Base-by-base conservation (phyloP, 768 basidiomycete species). In the Mycena belliarum region DNA sequence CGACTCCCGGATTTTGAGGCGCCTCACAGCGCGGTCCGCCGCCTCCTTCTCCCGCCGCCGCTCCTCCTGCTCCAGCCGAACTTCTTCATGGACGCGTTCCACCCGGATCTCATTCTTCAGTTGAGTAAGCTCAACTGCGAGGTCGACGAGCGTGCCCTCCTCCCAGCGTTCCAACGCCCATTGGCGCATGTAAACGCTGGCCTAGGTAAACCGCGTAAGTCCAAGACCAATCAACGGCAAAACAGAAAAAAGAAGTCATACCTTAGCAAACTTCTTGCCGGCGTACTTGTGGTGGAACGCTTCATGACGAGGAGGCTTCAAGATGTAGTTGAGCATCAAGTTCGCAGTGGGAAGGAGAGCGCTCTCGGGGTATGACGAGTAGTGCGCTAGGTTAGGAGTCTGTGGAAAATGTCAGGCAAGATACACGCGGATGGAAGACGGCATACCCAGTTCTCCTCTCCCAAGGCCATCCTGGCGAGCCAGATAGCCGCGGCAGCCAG, bases 241-340 rank as follows among this genome's bases (percentile, higher is more conserved):
- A n/a, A 28, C 24, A n/a, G 16, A 43, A 4, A 46, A 47, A 24
- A 45, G 38, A 15, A 2, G 55, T 15, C 61, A 6, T 40, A 94
- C 93, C 83, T 95, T 96, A 76, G 88, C 79, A 74, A 84, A 93
- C 48, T 88, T 92, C 73, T 93, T 95, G 16, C 89, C 85, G 0
- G 93, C 88, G 66, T 96, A 99, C 73, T 99, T 98, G 77, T 93
- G 89, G 77, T 83, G 83, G 73, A 98, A 93, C n/a, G 88, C 87
- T 54, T 92, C 86, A 58, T 95, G 91, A 43, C 81, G 81, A 49
- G 87, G 69, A 5, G 88, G 85, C 69, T 89, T 90, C 50, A 97
- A 79, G 64, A 98, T 80, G 69, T 95, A 96, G 72, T 94, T 92
- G 62, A 98, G 69, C 92, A 98, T 95, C 65, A 95, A 65, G 72